These are phyloP conservation scores for Eutrema japonicum DNA, from an alignment of 345 rosid genomes.

Conservation along the genomic window DNA sequence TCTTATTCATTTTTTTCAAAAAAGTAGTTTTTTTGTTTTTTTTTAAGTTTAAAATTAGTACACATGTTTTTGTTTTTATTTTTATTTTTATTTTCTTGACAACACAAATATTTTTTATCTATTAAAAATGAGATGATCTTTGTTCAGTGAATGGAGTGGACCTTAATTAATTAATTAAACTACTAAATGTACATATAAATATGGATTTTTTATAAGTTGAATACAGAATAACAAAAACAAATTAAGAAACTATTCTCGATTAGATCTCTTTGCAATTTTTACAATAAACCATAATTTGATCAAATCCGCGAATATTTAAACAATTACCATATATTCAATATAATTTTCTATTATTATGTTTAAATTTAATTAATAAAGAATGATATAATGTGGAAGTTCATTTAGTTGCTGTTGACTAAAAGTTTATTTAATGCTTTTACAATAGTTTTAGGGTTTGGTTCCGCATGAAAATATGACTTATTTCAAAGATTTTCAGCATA, in stretches of 20 bases:
- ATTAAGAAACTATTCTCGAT: background rate
- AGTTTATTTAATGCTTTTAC: background rate
- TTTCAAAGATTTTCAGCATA: no score
- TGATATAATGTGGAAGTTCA: no score
- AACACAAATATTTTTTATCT: background rate
- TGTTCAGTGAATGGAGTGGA: background rate
- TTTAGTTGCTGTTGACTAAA: background rate
- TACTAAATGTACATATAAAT: background rate
- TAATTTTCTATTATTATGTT: background rate
- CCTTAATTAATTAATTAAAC: background rate
- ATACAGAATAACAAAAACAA: background rate
- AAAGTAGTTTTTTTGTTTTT: background rate
- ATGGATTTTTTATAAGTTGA: background rate
- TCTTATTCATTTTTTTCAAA: background rate
- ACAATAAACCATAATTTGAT: background rate
- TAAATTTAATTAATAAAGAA: background rate
- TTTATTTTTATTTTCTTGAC: background rate
- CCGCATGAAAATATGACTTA: no score
- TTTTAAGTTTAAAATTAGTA: background rate
- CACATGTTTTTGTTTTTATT: background rate
- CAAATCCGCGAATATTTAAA: background rate
- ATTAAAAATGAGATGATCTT: background rate
- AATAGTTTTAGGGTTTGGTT: background rate
- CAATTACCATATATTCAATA: background rate
- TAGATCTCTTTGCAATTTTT: background rate